Base-by-base conservation (phyloP, 176 grass and related monocot species). In the Aegilops umbellulata region DNA sequence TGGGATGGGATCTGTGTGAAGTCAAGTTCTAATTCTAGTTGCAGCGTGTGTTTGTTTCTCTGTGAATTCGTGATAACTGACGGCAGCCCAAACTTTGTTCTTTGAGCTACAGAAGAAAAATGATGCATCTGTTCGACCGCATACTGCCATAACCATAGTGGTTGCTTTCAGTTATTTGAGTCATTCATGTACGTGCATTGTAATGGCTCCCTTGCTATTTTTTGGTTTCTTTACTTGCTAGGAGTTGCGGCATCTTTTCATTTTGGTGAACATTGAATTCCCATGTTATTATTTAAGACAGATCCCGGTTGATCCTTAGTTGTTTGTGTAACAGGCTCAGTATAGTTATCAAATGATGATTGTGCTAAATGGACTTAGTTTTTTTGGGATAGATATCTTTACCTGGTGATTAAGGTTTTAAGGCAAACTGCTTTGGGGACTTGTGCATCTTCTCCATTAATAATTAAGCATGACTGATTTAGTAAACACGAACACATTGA, bases 381-480 rank as follows among this genome's bases (percentile, higher is more conserved):
- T 19, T 16, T 19, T 49, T 47, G 47, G 70, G 17, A 64, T 80
- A 64, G 9, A 84, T 17, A 65, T 23, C 67, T 30, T 64, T 61
- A 61, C 47, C 85, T 22, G 25, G 35, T 75, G 60, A 27, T 77
- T 51, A 61, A 60, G 20, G 38, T 25, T 26, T 27, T 29, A 74
- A 47, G 42, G 46, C 30, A 69, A 49, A 80, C 30, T 81, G 4
- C 19, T 69, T 29, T 10, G 17, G 5, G 32, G 1, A 31, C 44
- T 44, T 80, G n/a, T 25, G 22, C 14, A 53, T 73, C 14, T 53
- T 58, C 15, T 65, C 23, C 71, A 70, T 22, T 58, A 27, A 14
- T 35, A 83, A 83, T 14, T 58, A 10, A 35, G 47, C 80, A 30
- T 4, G 57, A 47, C 46, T 83, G 64, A 66, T 84, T 84, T 12